Evolutionary conservation across 1,139 yeast genomes (phyloP), one percentile per base, ranked within the genome.

Genomic region (Zygosaccharomyces sapae): DNA sequence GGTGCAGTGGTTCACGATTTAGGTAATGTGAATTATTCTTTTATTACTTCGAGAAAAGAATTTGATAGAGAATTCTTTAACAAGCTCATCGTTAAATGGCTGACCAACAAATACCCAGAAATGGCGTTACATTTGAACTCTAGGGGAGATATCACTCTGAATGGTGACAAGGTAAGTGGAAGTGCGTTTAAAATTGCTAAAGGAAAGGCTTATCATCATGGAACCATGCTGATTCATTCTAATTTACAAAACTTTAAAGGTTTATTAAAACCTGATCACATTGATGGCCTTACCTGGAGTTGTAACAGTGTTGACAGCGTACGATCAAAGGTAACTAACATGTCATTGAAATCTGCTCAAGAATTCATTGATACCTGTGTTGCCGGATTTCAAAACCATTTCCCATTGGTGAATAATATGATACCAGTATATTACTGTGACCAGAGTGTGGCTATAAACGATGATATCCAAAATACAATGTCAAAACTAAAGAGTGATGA

Each of bases 1-100:
- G 99, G 99, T 0, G 81, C 97, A 0, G 99, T 94, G 0, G 96
- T 89, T 8, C 99, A 94, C 63, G 98, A 92, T 66, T 58, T 74
- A 10, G 96, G 97, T 0, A 94, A 94, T 60, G 81, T 84, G 19
- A 94, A 94, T 62, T 94, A 83, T 66, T 83, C 95, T 5, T 88
- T 79, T 56, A 81, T 92, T 74, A 81, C 88, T 16, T 72, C 84
- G 1, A 79, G 89, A 52, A 74, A 71, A 3, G 75, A 74, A 1
- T 94, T 94, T 59, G 76, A 81, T 53, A 70, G 96, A 37, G 76
- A 75, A 41, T 72, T 66, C 38, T 88, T 85, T 62, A 83, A 88
- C 2, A 59, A 72, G 5, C 57, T 76, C 53, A 70, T 89, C 7
- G 75, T 73, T 1, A 62, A 72, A 3, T 76, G 81, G 24, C 67